Base-by-base conservation (phyloP, 345 rosid genomes). In the Boechera stricta region DNA sequence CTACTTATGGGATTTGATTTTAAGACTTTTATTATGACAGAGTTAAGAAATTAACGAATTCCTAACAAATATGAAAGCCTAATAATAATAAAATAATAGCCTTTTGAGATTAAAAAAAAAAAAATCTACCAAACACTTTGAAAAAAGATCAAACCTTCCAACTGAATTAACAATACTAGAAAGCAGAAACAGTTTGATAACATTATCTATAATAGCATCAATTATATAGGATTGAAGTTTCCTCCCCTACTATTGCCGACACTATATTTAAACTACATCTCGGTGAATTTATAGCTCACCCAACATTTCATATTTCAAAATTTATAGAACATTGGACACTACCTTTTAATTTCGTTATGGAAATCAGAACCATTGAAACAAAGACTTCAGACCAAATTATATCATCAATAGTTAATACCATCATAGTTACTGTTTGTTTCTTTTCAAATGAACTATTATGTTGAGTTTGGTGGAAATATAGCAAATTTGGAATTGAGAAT, bases 201-300 rank as follows among this genome's bases (percentile, higher is more conserved):
- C 31, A 63, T 61, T 38, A 16, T 8, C 29, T 0, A 49, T 36
- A 15, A 8, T 4, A 61, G 51, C 51, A 39, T 41, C 62, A 63
- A 0, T n/a, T 29, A 6, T n/a, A 51, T 39, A 39, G 26, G 55
- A 36, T 12, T 10, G 8, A 63, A 53, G 44, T 1, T 53, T 63
- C 15, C 1, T 28, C 32, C 8, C 55, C 26, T 64, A 32, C 47
- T 9, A 26, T 55, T 10, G 47, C 78, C 65, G 66, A 65, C 65
- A 74, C 33, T 32, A 35, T 53, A 62, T 73, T 52, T 51, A 52
- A 11, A 62, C 21, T 10, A 35, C 29, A 10, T 52, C 42, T 63
- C 18, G 53, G 53, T 39, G 52, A 72, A 62, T 51, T 51, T 51
- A 61, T 61, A 73, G 64, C 64, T 44, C 55, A 73, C 35, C 48